phyloP scores from a whole-genome alignment of 805 yeast species.

The Suhomyces xylopsoci region DNA sequence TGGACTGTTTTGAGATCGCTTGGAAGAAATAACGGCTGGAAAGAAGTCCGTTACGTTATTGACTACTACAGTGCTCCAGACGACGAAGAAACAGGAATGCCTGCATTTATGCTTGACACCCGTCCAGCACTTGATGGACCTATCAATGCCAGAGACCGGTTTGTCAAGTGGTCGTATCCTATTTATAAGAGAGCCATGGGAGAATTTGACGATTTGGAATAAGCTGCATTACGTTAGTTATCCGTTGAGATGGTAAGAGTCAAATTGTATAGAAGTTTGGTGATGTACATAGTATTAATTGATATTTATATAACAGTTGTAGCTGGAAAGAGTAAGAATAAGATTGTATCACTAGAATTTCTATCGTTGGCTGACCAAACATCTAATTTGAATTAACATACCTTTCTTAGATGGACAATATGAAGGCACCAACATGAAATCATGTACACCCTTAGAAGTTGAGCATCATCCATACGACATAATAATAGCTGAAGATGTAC shows the following conservation, averaged over 20 bases:
- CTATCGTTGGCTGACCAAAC: too few species aligned
- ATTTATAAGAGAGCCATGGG: slow-evolving; percentile 73
- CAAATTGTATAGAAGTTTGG: neutral
- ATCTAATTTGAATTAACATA: too few species aligned
- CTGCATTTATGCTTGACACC: slow-evolving; percentile 88
- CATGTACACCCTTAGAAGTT: too few species aligned
- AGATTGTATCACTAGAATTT: too few species aligned
- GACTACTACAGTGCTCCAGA: slow-evolving; percentile 97
- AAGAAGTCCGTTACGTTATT: slow-evolving; percentile 82
- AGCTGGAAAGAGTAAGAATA: too few species aligned
- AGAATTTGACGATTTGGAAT: slow-evolving; percentile 21
- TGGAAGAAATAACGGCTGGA: slow-evolving; percentile 50
- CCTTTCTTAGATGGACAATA: too few species aligned
- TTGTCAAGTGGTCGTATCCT: slow-evolving; percentile 64
- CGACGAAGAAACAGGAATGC: slow-evolving; percentile 79
- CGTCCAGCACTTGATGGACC: slow-evolving; percentile 87
- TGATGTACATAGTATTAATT: too few species aligned
- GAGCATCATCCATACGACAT: too few species aligned
- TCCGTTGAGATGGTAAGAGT: neutral
- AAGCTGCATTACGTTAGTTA: too few species aligned
- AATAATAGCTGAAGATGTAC: too few species aligned
- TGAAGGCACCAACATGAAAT: too few species aligned
- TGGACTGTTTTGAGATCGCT: slow-evolving; percentile 86
- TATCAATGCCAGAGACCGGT: slow-evolving; percentile 63
- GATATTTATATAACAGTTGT: too few species aligned